A percentile compares a stretch with the other conserved stretches of the same genome.
phyloP scores from a whole-genome alignment of 371 early-diverging fungal species.

The Actinomortierella ambigua region DNA sequence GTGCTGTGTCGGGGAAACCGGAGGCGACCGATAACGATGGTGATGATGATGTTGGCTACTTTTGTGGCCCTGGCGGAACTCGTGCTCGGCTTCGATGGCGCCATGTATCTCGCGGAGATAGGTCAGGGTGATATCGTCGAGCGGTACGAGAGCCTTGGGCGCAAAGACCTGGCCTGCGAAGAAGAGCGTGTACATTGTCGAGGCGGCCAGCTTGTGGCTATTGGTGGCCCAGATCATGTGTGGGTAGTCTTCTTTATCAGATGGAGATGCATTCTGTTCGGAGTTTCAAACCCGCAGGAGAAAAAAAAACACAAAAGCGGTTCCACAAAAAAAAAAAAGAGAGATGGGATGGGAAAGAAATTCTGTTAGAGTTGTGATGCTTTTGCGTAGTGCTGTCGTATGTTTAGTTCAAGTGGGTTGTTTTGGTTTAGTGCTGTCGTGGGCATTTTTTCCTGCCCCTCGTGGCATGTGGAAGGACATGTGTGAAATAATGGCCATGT shows the following conservation, averaged over 20 bases:
- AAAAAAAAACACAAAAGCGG: too few species aligned
- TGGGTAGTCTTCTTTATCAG: conserved; percentile 50
- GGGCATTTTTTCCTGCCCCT: not conserved
- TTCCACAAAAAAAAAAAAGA: too few species aligned
- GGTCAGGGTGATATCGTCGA: conserved; percentile 19
- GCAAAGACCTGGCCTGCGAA: conserved; percentile 80
- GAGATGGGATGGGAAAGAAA: too few species aligned
- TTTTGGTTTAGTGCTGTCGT: not conserved
- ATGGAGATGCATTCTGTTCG: too few species aligned
- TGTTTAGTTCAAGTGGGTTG: not conserved
- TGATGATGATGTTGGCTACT: too few species aligned
- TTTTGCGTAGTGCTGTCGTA: not conserved
- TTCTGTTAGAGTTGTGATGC: too few species aligned
- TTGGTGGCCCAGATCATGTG: conserved; percentile 90
- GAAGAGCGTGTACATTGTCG: conserved; percentile 86
- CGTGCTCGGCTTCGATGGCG: conserved; percentile 23
- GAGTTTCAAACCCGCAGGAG: too few species aligned
- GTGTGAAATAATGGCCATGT: too few species aligned
- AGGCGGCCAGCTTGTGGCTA: conserved; percentile 72
- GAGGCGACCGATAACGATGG: too few species aligned
- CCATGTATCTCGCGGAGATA: conserved; percentile 26
- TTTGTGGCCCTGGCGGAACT: conserved; percentile 45
- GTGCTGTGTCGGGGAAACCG: too few species aligned
- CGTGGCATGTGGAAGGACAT: not conserved
- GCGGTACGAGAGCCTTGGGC: conserved; percentile 55